Percentiles rank a stretch among this genome's conserved stretches.
phyloP scores from a whole-genome alignment of 768 basidiomycete genomes.

The Amanita inopinata region DNA sequence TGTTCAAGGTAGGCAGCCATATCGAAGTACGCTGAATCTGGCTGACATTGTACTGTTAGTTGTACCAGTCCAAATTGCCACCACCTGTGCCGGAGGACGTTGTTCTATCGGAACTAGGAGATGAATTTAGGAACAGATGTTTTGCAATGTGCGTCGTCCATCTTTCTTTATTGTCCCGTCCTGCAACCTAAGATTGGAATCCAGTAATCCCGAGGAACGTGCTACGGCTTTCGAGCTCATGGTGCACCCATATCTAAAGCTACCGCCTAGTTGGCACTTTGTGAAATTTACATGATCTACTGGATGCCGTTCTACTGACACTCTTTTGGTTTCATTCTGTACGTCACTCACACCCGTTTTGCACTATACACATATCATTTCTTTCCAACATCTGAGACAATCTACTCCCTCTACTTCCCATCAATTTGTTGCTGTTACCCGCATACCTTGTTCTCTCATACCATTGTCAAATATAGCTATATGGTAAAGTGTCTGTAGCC shows the following conservation, averaged over 20 bases:
- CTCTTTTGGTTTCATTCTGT: constrained; percentile 16
- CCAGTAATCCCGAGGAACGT: constrained; percentile 75
- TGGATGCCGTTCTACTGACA: constrained; percentile 16
- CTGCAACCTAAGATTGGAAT: constrained; percentile 10
- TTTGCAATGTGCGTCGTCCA: constrained; percentile 72
- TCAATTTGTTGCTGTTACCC: constrained; percentile 9
- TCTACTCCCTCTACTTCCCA: constrained; percentile 10
- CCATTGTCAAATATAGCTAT: constrained; percentile 23
- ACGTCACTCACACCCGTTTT: constrained; percentile 9
- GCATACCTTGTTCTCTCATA: constrained; percentile 15
- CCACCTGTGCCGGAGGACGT: constrained; percentile 89
- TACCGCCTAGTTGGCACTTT: constrained; percentile 71
- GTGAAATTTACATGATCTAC: constrained; percentile 44
- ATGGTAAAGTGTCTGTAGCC: constrained; percentile 32
- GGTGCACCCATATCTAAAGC: constrained; percentile 66
- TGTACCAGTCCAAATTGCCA: constrained; percentile 74
- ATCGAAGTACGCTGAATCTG: constrained; percentile 1
- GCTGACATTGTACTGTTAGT: constrained; percentile 28
- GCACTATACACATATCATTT: constrained; percentile 7
- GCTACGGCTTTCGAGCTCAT: constrained; percentile 73
- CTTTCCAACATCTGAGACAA: constrained; percentile 13
- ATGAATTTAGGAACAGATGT: constrained; percentile 82
- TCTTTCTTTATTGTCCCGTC: constrained; percentile 1
- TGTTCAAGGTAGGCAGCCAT: constrained; percentile 69
- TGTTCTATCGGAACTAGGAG: constrained; percentile 59